A percentile compares a stretch with the other conserved stretches of the same genome.
Evolutionary conservation across 2,329 filamentous ascomycete species (phyloP).

Genomic region (Diaporthe destruens): DNA sequence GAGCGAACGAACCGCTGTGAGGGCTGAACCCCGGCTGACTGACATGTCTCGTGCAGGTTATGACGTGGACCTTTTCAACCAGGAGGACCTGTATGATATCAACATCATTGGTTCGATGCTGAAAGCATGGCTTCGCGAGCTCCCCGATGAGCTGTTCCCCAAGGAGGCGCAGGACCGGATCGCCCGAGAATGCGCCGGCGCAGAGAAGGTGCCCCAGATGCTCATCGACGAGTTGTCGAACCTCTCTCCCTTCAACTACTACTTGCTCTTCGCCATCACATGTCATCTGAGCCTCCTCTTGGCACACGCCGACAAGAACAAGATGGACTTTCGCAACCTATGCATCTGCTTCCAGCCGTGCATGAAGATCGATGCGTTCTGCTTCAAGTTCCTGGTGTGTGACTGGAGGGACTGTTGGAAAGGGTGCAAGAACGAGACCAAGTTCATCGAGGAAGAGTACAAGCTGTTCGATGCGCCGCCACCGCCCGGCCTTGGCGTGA

Average conservation of each 20-base stretch:
- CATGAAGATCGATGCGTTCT: slow-evolving; percentile 95
- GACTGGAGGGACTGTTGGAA: slow-evolving; percentile 98
- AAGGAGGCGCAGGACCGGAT: slow-evolving; percentile 86
- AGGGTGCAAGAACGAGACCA: slow-evolving; percentile 90
- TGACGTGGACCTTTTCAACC: slow-evolving; percentile 91
- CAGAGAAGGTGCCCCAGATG: slow-evolving; percentile 84
- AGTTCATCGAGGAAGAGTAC: slow-evolving; percentile 79
- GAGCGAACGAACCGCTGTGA: slow-evolving; percentile 38
- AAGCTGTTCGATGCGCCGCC: slow-evolving; percentile 69
- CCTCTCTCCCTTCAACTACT: slow-evolving; percentile 97
- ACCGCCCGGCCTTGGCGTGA: slow-evolving; percentile 60
- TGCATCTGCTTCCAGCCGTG: slow-evolving; percentile 98
- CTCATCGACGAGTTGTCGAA: slow-evolving; percentile 93
- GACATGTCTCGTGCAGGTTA: slow-evolving; percentile 65
- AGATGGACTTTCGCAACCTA: slow-evolving; percentile 96
- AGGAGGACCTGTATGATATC: slow-evolving; percentile 91
- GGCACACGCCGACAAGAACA: slow-evolving; percentile 94
- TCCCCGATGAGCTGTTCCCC: slow-evolving; percentile 95
- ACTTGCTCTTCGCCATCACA: slow-evolving; percentile 95
- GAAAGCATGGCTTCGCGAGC: slow-evolving; percentile 93
- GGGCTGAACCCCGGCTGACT: not conserved
- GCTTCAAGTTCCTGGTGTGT: slow-evolving; percentile 94
- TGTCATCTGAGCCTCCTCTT: slow-evolving; percentile 93
- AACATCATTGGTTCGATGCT: slow-evolving; percentile 97
- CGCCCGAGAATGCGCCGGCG: slow-evolving; percentile 81